phyloP scores from a whole-genome alignment of 2,329 filamentous ascomycete species.

The Gnomoniopsis smithogilvyi region DNA sequence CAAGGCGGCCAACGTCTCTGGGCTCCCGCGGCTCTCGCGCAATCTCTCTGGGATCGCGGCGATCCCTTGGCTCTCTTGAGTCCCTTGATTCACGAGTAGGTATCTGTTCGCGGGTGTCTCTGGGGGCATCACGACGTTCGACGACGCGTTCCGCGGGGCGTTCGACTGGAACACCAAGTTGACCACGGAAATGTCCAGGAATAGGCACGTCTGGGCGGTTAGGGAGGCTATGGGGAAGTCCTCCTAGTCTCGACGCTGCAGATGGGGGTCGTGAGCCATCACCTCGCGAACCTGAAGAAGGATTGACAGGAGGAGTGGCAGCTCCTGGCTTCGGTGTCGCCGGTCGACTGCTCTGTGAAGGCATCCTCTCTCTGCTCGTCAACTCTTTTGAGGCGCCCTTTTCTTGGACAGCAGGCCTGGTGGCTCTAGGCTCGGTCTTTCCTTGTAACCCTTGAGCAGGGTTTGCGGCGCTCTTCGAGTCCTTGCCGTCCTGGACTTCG shows the following conservation, averaged over 20 bases:
- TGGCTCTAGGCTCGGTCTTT: slow-evolving; percentile 14
- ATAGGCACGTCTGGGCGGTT: slow-evolving; percentile 57
- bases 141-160: slow-evolving; percentile 20
- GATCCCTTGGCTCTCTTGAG: slow-evolving; percentile 29
- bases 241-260: slow-evolving; percentile 27
- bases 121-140: slow-evolving; percentile 25
- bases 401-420: slow-evolving; percentile 18
- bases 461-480: slow-evolving; percentile 24
- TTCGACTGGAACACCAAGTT: slow-evolving; percentile 36
- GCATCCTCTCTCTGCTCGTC: slow-evolving; percentile 27
- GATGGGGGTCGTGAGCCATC: slow-evolving; percentile 14
- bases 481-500: slow-evolving; percentile 63
- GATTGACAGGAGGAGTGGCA: background rate
- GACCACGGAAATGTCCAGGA: slow-evolving; percentile 43
- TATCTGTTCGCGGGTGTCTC: slow-evolving; percentile 35
- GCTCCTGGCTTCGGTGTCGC: slow-evolving; percentile 13
- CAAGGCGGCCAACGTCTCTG: slow-evolving; percentile 25
- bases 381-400: slow-evolving; percentile 23
- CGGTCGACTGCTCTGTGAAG: slow-evolving; percentile 25
- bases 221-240: slow-evolving; percentile 38
- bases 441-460: slow-evolving; percentile 17
- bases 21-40: slow-evolving; percentile 28
- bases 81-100: slow-evolving; percentile 38
- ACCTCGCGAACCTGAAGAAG: slow-evolving; percentile 5
- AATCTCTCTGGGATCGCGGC: slow-evolving; percentile 13